These are phyloP conservation scores for Hura crepitans DNA, from an alignment of 441 rosid species.

Conservation along the genomic window DNA sequence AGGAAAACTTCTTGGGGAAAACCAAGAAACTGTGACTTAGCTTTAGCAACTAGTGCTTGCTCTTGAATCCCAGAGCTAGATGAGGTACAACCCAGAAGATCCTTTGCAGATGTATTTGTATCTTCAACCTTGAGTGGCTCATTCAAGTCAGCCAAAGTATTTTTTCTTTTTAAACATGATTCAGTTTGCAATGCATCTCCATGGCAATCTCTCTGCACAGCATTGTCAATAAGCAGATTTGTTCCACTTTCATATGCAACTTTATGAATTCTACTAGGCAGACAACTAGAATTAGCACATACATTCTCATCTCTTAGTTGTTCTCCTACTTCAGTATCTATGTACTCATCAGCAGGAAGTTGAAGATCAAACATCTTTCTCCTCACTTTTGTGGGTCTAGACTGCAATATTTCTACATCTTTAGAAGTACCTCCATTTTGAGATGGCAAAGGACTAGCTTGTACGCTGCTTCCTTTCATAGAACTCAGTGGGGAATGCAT, in stretches of 20 bases:
- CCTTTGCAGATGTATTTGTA: constrained; percentile 43
- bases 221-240: constrained; percentile 31
- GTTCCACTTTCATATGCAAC: constrained; percentile 33
- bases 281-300: constrained; percentile 40
- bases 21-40: constrained; percentile 34
- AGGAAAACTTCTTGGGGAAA: constrained; percentile 40
- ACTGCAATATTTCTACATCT: constrained; percentile 50
- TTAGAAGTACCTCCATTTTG: constrained; percentile 60
- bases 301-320: constrained; percentile 41
- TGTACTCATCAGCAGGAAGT: constrained; percentile 85
- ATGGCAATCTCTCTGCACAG: constrained; percentile 39
- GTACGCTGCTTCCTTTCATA: constrained; percentile 51
- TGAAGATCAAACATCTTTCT: constrained; percentile 86
- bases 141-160: constrained; percentile 72
- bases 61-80: constrained; percentile 37
- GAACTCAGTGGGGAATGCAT: constrained; percentile 66
- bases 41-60: constrained; percentile 35
- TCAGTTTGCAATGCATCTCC: constrained; percentile 40
- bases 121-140: constrained; percentile 70
- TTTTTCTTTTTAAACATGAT: constrained; percentile 41
- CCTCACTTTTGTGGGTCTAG: constrained; percentile 64
- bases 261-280: constrained; percentile 42
- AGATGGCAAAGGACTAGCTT: constrained; percentile 49
- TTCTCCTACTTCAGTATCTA: constrained; percentile 61
- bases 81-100: constrained; percentile 31